phyloP scores from a whole-genome alignment of 306 rosid species.

The Crataegus laevigata region DNA sequence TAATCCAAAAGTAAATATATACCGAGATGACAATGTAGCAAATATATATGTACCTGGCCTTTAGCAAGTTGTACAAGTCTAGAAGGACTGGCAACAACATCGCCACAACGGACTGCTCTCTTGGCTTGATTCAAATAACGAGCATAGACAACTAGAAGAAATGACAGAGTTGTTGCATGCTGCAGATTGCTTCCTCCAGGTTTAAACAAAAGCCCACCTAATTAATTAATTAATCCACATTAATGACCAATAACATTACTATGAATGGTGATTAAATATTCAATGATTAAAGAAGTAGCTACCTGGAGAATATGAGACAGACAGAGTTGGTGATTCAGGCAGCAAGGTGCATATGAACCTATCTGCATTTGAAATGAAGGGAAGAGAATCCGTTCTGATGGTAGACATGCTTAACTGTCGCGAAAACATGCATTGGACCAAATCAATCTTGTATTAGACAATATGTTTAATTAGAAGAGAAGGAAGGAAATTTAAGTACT shows the following conservation, averaged over 20 bases:
- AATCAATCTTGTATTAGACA: neutral
- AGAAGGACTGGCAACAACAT: slow-evolving; percentile 7
- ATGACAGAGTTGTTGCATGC: slow-evolving; percentile 19
- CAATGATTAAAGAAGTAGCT: neutral
- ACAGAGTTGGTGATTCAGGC: slow-evolving; percentile 16
- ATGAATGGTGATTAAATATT: neutral
- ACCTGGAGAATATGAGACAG: slow-evolving; percentile 24
- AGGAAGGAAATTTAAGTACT: neutral
- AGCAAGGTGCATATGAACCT: slow-evolving; percentile 11
- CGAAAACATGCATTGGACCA: neutral
- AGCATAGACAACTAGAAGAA: slow-evolving; percentile 17
- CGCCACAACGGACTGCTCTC: neutral
- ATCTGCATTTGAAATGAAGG: slow-evolving; percentile 10
- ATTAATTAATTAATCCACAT: neutral
- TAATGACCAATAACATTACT: neutral
- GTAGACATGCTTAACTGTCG: slow-evolving; percentile 1
- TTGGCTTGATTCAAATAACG: slow-evolving; percentile 5
- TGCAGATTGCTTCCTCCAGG: slow-evolving; percentile 25
- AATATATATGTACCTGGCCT: slow-evolving; percentile 8
- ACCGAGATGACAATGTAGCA: too few species aligned
- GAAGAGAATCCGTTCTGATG: neutral
- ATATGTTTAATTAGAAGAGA: neutral
- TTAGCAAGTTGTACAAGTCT: slow-evolving; percentile 5
- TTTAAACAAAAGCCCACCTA: slow-evolving; percentile 21
- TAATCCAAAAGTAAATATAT: too few species aligned